Conservation (phyloP, 2,329 filamentous ascomycete genomes). For the Ophiostoma tasmaniense region DNA sequence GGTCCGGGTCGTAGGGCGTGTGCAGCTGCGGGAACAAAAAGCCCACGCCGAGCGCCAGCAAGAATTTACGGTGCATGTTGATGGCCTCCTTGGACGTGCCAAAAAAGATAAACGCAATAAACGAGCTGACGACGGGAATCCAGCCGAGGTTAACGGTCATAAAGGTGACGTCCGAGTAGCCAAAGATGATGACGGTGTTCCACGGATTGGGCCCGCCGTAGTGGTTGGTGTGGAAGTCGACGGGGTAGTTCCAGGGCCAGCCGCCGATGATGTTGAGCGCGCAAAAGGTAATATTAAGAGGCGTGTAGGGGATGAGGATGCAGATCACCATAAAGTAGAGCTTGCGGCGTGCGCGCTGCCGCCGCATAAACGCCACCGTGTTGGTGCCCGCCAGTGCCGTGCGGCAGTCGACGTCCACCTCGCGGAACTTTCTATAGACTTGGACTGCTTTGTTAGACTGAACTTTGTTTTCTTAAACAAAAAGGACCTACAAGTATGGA, state of each 20-base stretch:
- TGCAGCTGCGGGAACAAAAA: conserved; percentile 35
- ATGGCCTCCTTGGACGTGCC: conserved; percentile 47
- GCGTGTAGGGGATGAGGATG: conserved; percentile 44
- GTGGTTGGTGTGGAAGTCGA: conserved; percentile 37
- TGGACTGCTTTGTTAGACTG: conserved; percentile 31
- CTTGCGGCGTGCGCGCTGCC: conserved; percentile 40
- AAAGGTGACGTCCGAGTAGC: conserved; percentile 34
- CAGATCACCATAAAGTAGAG: conserved; percentile 48
- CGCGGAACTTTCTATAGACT: conserved; percentile 40
- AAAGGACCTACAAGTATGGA: conserved; percentile 32
- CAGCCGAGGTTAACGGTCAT: conserved; percentile 39
- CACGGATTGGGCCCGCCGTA: conserved; percentile 32
- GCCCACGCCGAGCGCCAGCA: conserved; percentile 36
- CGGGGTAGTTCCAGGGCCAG: conserved; percentile 28
- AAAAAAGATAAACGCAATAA: conserved; percentile 46
- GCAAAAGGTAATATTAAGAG: conserved; percentile 36
- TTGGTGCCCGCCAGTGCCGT: conserved; percentile 34
- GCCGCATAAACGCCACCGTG: conserved; percentile 31
- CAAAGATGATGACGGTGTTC: conserved; percentile 39
- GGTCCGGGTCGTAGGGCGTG: conserved; percentile 26
- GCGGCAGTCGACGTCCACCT: conserved; percentile 35
- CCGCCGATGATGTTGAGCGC: conserved; percentile 33
- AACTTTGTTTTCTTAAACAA: background rate
- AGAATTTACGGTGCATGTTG: conserved; percentile 37
- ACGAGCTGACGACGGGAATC: conserved; percentile 38